Evolutionary conservation across 768 basidiomycete species (phyloP), one percentile per base, ranked within the genome.

Genomic region (Fomitopsis pulvina): DNA sequence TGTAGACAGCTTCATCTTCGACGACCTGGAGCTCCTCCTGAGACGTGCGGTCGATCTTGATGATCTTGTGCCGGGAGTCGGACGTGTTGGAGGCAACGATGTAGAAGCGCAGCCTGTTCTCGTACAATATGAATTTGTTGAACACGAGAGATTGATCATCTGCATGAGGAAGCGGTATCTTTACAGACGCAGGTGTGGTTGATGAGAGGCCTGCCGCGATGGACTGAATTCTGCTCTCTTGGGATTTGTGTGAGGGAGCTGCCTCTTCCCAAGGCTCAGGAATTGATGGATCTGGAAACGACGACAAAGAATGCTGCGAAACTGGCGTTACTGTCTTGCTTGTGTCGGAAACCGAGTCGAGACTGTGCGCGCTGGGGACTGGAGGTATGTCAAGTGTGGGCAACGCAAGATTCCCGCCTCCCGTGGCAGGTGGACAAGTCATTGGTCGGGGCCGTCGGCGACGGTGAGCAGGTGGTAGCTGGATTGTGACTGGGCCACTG

Each of bases 51-150:
- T 99, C 93, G 47, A 99, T 84, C 72, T 93, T 96, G 61, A 97
- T 79, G 49, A 99, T 90, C 18, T 89, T 80, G 62, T 96, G 93
- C 1, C 87, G 79, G 0, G 90, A 87, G 52, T 91, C 90, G 16
- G 87, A 81, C 0, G 90, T 79, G 68, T 92, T 92, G 37, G 89
- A 93, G 2, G 89, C 93, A 52, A 97, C 82, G 47, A 99, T 80
- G 70, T 83, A 97, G 75, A 95, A 92, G 16, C 91, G 85, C 21
- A 85, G 76, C 49, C 83, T 81, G 59, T 92, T 97, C 71, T 99
- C 95, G 66, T 96, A 97, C 2, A 98, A 71, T 27, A 92, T 85
- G 71, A 91, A 93, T 63, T 91, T 91, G 71, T 92, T 93, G 65
- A 74, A 67, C 1, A 63, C 60, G 37, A 70, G 56, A 1, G 55